Base-by-base conservation (phyloP, 371 early-diverging fungal species). In the Batrachochytrium dendrobatidis region DNA sequence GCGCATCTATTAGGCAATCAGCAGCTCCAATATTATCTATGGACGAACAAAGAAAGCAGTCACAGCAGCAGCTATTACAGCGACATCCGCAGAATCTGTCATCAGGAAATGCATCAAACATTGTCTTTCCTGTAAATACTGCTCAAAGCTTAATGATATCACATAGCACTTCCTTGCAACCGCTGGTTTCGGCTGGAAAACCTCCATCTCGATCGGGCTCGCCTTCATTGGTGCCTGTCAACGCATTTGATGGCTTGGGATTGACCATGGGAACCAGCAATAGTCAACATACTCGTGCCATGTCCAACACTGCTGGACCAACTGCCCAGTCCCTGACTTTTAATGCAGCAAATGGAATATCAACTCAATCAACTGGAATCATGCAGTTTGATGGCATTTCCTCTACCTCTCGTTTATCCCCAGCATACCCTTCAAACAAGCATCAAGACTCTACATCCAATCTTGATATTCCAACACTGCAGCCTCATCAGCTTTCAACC, bases 31-130 rank as follows among this genome's bases (percentile, higher is more conserved):
- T 30, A 2, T 43, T 65, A 63, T 57, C 69, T 15, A 46, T 64
- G 59, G 65, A 69, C 15, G 62, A 69, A 45, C 65, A 64, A 55
- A 55, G 57, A 5, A 57, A 46, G 29, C 34, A 49, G 15, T 53
- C 22, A 31, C 59, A 1, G 34, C 34, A 33, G 28, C 25, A 29
- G 18, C 26, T 25, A 10, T 51, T 28, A 6, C 22, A 25, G 34
- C 54, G 56, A 18, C 1, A 53, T 22, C 34, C 29, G 17, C 46
- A n/a, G 2, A 17, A 20, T 18, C n/a, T 34, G 30, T 20, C 24
- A 22, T 34, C 24, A 31, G 39, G 12, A 15, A 7, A 18, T 25
- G 29, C 43, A n/a, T 31, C 31, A 7, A 46, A 51, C 26, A 3
- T 15, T 35, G 18, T 17, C 57, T 34, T 30, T 45, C 29, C 18